These are phyloP conservation scores for Drosera capensis DNA, from an alignment of 148 eudicot genomes.

Conservation along the genomic window DNA sequence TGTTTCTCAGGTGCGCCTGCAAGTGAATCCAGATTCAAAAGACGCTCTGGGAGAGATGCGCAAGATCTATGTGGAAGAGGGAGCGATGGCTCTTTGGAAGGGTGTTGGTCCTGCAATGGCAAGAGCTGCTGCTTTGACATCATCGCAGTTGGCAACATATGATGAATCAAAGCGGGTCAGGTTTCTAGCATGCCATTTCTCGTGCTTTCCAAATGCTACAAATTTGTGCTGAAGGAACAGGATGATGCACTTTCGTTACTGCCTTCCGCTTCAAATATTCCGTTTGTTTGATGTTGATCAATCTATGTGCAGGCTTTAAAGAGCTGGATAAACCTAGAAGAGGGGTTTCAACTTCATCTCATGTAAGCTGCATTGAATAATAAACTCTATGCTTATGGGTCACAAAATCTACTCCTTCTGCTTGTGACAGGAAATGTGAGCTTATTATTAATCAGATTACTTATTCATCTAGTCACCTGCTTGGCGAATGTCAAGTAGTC, in stretches of 20 bases:
- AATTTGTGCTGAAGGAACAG: too few relatives aligned
- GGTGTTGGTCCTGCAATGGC: conserved; percentile 93
- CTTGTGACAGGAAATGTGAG: too few relatives aligned
- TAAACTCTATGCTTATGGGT: conserved; percentile 1
- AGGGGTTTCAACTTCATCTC: conserved; percentile 77
- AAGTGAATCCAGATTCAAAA: conserved; percentile 43
- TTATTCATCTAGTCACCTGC: too few relatives aligned
- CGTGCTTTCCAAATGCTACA: not conserved
- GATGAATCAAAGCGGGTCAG: conserved; percentile 89
- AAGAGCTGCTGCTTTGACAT: conserved; percentile 82
- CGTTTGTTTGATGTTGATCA: not conserved
- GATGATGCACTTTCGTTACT: too few relatives aligned
- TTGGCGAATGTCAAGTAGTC: too few relatives aligned
- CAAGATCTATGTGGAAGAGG: conserved; percentile 63
- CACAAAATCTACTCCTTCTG: too few relatives aligned
- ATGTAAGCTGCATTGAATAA: conserved; percentile 26
- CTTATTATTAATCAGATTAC: too few relatives aligned
- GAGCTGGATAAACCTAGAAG: conserved; percentile 61
- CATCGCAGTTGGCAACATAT: conserved; percentile 86
- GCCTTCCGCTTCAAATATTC: too few relatives aligned
- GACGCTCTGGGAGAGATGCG: conserved; percentile 47
- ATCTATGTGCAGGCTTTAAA: conserved; percentile 32
- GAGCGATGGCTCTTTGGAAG: conserved; percentile 83
- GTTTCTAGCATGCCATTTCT: conserved; percentile 15
- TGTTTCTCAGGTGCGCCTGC: conserved; percentile 56